Percentiles rank a stretch among this genome's conserved stretches.
Evolutionary conservation across 257 asterid genomes (phyloP).

Genomic region (Linderniella brevidens): DNA sequence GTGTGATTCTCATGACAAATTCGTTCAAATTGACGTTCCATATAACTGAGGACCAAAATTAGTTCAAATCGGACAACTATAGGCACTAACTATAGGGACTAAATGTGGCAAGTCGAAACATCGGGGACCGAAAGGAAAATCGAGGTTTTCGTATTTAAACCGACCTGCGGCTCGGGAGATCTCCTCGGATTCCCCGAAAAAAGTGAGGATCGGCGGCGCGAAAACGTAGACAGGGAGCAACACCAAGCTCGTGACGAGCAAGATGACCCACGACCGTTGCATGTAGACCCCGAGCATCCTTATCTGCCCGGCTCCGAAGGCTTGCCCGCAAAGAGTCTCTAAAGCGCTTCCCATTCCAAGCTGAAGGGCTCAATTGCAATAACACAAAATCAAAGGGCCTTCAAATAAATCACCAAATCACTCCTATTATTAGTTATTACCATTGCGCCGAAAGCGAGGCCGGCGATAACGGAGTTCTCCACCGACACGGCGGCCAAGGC

Average conservation of each 20-base stretch:
- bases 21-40: too few relatives aligned
- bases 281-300: conserved; percentile 65
- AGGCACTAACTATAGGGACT: too few relatives aligned
- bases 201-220: conserved; percentile 48
- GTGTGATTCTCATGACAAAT: too few relatives aligned
- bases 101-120: too few relatives aligned
- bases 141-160: not conserved
- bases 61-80: too few relatives aligned
- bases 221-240: conserved; percentile 52
- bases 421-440: conserved; percentile 10
- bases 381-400: too few relatives aligned
- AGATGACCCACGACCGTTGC: conserved; percentile 83
- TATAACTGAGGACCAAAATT: too few relatives aligned
- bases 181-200: conserved; percentile 40
- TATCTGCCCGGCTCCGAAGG: conserved; percentile 64
- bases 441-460: conserved; percentile 64
- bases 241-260: conserved; percentile 24
- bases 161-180: conserved; percentile 66
- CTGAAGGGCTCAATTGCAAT: too few relatives aligned
- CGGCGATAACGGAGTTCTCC: conserved; percentile 68
- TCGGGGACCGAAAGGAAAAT: too few relatives aligned
- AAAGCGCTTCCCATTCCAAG: conserved; percentile 84
- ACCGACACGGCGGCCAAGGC: conserved; percentile 80
- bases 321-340: conserved; percentile 80
- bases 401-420: too few relatives aligned